Evolutionary conservation across 2,329 filamentous ascomycete genomes (phyloP), one percentile per base, ranked within the genome.

Genomic region (Pleomassaria siparia): DNA sequence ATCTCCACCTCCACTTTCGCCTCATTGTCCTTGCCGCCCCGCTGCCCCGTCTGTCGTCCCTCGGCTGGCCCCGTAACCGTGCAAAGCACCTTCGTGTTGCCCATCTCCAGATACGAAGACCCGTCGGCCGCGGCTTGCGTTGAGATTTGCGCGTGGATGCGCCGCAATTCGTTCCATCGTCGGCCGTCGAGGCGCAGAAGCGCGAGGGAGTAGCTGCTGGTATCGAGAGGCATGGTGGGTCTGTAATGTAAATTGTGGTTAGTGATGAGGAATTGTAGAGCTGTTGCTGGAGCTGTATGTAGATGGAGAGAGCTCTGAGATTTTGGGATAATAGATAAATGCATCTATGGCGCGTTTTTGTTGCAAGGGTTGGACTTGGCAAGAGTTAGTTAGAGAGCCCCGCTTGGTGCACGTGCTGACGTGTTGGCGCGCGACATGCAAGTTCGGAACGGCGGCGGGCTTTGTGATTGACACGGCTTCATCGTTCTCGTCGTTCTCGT

Each of bases 71-170:
- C 94, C 1, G 86, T 84, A 40, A 99, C 86, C 20, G 91, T 90
- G 73, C 92, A 96, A 74, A 97, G 89, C 59, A 99, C 87, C 69
- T 96, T 94, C 18, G 94, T 99, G 74, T 97, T 95, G 62, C 94
- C 94, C 86, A 95, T 95, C 69, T 96, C 90, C 49, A 97, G 84
- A 73, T 96, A 96, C 52, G 87, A 89, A 36, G 89, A 95, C 28
- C 94, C 94, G 62, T 97, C 94, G 46, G 91, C 91, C 41, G 91
- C 87, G 51, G 91, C 87, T 72, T 96, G 94, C 1, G 91, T 96
- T 53, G 87, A 88, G 66, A 99, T 91, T 73, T 95, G 89, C 40
- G 88, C 92, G 66, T 90, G 85, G 42, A 96, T 81, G 7, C 89
- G 85, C 22, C 94, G 90, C 30, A 99, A 83, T 72, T 99, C 94